Conservation (phyloP, 2,329 filamentous ascomycete species). For the Calonectria henricotiae region DNA sequence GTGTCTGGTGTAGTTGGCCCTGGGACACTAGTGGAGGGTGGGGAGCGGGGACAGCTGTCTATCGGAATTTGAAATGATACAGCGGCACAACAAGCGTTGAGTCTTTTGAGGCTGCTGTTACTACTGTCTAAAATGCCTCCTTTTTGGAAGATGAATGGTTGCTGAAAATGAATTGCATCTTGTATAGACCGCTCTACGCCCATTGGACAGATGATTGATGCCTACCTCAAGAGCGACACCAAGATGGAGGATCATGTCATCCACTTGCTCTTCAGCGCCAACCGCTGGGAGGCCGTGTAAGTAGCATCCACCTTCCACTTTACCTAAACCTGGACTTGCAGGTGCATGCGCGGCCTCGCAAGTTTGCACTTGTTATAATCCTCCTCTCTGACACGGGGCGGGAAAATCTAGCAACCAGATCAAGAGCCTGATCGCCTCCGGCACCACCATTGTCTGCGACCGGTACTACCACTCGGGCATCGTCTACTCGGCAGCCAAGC, state of each 20-base stretch:
- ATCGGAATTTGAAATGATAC: neutral
- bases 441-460: conserved; percentile 87
- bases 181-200: conserved; percentile 82
- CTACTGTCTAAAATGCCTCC: neutral
- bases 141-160: neutral
- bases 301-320: conserved; percentile 47
- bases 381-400: neutral
- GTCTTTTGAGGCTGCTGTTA: neutral
- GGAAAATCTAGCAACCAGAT: conserved; percentile 65
- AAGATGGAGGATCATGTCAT: conserved; percentile 91
- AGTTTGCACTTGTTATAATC: neutral
- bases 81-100: neutral
- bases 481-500: conserved; percentile 93
- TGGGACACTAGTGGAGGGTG: neutral
- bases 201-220: conserved; percentile 90
- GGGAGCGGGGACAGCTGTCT: neutral
- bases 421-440: conserved; percentile 70
- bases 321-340: neutral
- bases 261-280: conserved; percentile 91
- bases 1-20: neutral
- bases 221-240: conserved; percentile 81
- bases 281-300: conserved; percentile 85
- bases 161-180: conserved; percentile 34
- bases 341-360: neutral
- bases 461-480: conserved; percentile 96